phyloP scores from a whole-genome alignment of 2,329 filamentous ascomycete genomes.

The Penicillium digitatum region DNA sequence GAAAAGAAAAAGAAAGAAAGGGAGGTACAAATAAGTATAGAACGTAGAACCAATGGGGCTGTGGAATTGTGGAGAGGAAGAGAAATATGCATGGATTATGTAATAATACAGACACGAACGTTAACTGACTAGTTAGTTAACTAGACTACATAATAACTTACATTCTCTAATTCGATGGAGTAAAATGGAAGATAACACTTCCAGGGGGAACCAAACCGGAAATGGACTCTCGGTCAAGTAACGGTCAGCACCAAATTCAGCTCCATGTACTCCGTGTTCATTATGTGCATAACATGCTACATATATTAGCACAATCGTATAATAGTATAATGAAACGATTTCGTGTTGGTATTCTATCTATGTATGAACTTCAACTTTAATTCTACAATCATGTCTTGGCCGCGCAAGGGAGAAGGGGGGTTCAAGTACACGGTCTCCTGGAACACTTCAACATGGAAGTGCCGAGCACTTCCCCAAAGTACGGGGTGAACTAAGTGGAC shows the following conservation, averaged over 20 bases:
- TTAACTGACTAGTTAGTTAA: no score
- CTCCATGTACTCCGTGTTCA: not conserved
- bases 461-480: not conserved
- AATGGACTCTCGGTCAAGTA: slow-evolving; percentile 18
- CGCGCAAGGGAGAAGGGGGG: not conserved
- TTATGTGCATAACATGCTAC: not conserved
- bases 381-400: not conserved
- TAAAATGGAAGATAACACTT: not conserved
- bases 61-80: slow-evolving; percentile 5
- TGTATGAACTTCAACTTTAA: not conserved
- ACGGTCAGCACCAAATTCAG: slow-evolving; percentile 7
- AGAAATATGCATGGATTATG: not conserved
- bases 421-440: no score
- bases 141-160: not conserved
- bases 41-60: not conserved
- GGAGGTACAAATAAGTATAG: not conserved
- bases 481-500: slow-evolving; percentile 6
- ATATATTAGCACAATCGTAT: no score
- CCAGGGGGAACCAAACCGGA: not conserved
- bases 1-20: not conserved
- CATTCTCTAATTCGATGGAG: not conserved
- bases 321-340: not conserved
- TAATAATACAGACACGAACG: no score
- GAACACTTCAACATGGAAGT: not conserved
- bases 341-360: not conserved